phyloP scores from a whole-genome alignment of 768 basidiomycete genomes.

The Tubosaeta sp. region DNA sequence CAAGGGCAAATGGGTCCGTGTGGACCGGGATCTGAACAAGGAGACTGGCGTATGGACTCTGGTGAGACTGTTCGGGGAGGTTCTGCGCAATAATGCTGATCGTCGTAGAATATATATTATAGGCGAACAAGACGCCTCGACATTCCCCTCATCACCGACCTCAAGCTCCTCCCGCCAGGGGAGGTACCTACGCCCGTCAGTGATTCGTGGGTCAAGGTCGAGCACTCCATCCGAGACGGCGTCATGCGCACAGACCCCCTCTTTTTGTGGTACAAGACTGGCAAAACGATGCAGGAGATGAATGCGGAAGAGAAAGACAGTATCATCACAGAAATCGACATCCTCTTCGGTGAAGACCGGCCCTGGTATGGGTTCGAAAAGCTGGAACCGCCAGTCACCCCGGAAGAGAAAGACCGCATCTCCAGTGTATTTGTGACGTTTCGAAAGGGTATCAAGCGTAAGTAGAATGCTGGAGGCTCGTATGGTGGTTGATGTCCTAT shows the following conservation, averaged over 20 bases:
- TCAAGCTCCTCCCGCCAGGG: slow-evolving; percentile 57
- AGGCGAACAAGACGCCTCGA: slow-evolving; percentile 81
- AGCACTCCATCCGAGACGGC: slow-evolving; percentile 62
- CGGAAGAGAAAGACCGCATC: slow-evolving; percentile 33
- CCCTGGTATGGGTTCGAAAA: slow-evolving; percentile 88
- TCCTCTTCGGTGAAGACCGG: slow-evolving; percentile 78
- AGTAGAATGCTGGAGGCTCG: slow-evolving; percentile 19
- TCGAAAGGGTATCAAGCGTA: slow-evolving; percentile 72
- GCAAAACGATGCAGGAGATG: slow-evolving; percentile 62
- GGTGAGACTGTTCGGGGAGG: slow-evolving; percentile 36
- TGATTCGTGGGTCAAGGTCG: slow-evolving; percentile 61
- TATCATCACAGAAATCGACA: slow-evolving; percentile 88
- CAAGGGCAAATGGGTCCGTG: slow-evolving; percentile 86
- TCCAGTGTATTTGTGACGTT: slow-evolving; percentile 63
- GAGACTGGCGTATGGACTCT: slow-evolving; percentile 57
- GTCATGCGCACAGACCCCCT: slow-evolving; percentile 51
- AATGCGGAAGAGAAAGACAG: slow-evolving; percentile 50
- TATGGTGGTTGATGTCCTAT: slow-evolving; percentile 1
- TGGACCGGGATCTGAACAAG: slow-evolving; percentile 75
- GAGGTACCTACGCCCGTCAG: slow-evolving; percentile 44
- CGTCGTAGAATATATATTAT: slow-evolving; percentile 63
- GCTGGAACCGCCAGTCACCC: slow-evolving; percentile 55
- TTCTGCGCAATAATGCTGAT: not conserved
- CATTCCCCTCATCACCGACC: slow-evolving; percentile 70
- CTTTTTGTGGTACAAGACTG: slow-evolving; percentile 75